Evolutionary conservation across 2,329 filamentous ascomycete genomes (phyloP).

Genomic region (Thielaviopsis punctulata): DNA sequence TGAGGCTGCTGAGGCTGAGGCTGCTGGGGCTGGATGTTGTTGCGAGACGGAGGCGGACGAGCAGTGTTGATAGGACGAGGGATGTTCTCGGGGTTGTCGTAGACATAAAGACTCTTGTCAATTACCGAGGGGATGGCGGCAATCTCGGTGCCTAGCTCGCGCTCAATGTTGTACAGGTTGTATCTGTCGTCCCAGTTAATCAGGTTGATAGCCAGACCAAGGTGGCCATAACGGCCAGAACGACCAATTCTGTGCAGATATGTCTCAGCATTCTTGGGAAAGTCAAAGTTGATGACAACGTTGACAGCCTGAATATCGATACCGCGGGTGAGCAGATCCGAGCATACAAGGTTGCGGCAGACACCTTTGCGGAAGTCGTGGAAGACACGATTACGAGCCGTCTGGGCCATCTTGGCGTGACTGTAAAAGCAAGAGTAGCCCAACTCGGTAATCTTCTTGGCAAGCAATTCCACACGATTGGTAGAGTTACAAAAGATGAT

Average conservation of each 20-base stretch:
- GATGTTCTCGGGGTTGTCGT: slow-evolving; percentile 89
- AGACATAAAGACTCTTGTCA: slow-evolving; percentile 96
- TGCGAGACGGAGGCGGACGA: slow-evolving; percentile 13
- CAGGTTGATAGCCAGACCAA: slow-evolving; percentile 93
- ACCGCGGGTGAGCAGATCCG: slow-evolving; percentile 90
- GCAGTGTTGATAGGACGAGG: slow-evolving; percentile 53
- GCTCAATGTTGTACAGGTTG: slow-evolving; percentile 97
- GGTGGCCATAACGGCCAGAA: slow-evolving; percentile 89
- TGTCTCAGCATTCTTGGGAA: slow-evolving; percentile 97
- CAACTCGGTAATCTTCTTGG: slow-evolving; percentile 98
- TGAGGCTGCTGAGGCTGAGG: slow-evolving; percentile 16
- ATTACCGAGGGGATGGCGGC: slow-evolving; percentile 88
- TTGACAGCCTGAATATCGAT: slow-evolving; percentile 99
- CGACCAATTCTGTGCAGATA: slow-evolving; percentile 97
- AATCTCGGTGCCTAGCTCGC: slow-evolving; percentile 93
- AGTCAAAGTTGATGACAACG: slow-evolving; percentile 99
- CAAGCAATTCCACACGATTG: slow-evolving; percentile 89
- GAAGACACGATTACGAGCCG: slow-evolving; percentile 93
- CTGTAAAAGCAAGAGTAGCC: slow-evolving; percentile 99
- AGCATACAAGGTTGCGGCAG: slow-evolving; percentile 95
- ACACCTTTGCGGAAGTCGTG: slow-evolving; percentile 98
- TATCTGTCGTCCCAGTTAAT: slow-evolving; percentile 99
- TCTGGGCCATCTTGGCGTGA: slow-evolving; percentile 93
- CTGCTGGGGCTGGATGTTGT: slow-evolving; percentile 15
- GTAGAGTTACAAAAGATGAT: slow-evolving; percentile 99